Percentiles rank a stretch among this genome's conserved stretches.
Evolutionary conservation across 148 eudicot species (phyloP).

Genomic region (Spergularia marina): DNA sequence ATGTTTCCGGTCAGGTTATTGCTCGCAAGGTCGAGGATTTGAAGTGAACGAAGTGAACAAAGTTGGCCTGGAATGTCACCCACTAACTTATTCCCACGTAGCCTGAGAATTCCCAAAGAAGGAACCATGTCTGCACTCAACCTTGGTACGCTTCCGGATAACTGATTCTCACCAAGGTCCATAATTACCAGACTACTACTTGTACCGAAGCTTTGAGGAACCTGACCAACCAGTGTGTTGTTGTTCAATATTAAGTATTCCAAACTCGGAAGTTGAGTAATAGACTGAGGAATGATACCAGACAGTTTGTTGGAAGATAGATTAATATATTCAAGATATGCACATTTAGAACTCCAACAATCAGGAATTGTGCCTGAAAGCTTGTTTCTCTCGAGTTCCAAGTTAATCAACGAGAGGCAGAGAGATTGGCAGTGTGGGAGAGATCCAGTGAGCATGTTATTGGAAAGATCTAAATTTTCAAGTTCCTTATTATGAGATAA

Average conservation of each 20-base stretch:
- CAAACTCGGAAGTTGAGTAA: background rate
- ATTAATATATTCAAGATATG: background rate
- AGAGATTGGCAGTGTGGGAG: conserved; percentile 1
- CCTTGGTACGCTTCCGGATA: conserved; percentile 30
- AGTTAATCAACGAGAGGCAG: background rate
- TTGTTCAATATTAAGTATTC: conserved; percentile 20
- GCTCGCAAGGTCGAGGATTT: background rate
- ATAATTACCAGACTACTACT: conserved; percentile 1
- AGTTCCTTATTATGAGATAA: background rate
- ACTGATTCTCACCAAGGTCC: conserved; percentile 42
- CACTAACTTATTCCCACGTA: conserved; percentile 25
- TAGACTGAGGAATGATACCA: conserved; percentile 31
- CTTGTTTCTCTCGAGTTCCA: conserved; percentile 15
- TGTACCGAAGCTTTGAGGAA: conserved; percentile 13
- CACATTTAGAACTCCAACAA: conserved; percentile 13
- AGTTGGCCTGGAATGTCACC: conserved; percentile 38
- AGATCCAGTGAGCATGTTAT: conserved; percentile 4
- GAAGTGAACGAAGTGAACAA: conserved; percentile 11
- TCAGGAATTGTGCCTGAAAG: conserved; percentile 33
- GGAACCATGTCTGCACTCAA: conserved; percentile 4
- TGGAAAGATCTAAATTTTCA: conserved; percentile 7
- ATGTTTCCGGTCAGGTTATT: conserved; percentile 37
- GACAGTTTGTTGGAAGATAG: conserved; percentile 35
- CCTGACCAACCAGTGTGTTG: conserved; percentile 35
- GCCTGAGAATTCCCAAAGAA: conserved; percentile 16